Evolutionary conservation across 164 flowering plant species (phyloP).

Genomic region (Vitis rupestris): DNA sequence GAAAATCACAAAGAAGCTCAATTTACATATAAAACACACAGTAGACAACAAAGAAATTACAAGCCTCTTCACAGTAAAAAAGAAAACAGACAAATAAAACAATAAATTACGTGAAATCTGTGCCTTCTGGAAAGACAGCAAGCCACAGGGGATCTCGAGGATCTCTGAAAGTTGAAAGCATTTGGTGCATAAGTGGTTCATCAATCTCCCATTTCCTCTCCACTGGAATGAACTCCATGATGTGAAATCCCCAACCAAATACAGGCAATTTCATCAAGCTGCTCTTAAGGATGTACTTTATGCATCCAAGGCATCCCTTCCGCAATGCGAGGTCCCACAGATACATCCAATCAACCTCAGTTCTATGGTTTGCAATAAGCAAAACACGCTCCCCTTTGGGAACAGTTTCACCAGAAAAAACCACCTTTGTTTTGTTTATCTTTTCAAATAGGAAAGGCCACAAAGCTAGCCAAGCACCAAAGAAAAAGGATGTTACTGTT

Average conservation of each 20-base stretch:
- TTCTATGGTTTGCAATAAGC: conserved; percentile 86
- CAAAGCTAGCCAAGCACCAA: conserved; percentile 79
- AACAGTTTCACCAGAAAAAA: conserved; percentile 76
- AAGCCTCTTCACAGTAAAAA: background rate
- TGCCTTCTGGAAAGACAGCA: conserved; percentile 96
- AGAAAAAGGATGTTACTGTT: conserved; percentile 54
- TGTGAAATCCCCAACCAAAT: conserved; percentile 91
- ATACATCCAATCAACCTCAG: conserved; percentile 99
- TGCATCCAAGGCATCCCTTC: conserved; percentile 70
- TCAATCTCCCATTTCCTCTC: conserved; percentile 91
- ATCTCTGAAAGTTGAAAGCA: conserved; percentile 71
- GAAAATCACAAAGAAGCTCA: background rate
- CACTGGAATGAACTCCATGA: conserved; percentile 86
- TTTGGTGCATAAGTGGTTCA: conserved; percentile 52
- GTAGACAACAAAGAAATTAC: background rate
- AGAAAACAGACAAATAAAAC: background rate
- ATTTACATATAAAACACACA: background rate
- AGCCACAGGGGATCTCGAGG: conserved; percentile 84
- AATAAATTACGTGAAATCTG: conserved; percentile 82
- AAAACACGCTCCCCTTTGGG: conserved; percentile 72
- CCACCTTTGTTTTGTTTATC: conserved; percentile 78
- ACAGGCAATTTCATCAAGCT: conserved; percentile 88
- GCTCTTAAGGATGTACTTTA: conserved; percentile 88
- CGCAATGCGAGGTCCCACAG: conserved; percentile 90
- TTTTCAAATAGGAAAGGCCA: conserved; percentile 97